Evolutionary conservation across 2,329 filamentous ascomycete genomes (phyloP), one percentile per base, ranked within the genome.

Genomic region (Botrytis paeoniae): DNA sequence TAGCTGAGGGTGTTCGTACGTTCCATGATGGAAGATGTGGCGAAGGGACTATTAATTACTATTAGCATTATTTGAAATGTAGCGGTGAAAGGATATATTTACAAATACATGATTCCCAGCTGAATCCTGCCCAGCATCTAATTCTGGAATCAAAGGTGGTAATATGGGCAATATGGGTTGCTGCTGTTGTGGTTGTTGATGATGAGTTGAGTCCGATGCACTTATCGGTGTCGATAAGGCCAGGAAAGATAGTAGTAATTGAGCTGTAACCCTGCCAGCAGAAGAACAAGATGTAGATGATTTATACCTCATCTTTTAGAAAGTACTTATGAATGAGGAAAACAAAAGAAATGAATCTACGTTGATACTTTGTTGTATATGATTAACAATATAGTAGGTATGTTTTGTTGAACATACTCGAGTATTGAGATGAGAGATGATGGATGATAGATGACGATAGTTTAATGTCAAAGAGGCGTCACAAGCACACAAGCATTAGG

Each of bases 1-100:
- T 25, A 98, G 88, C 8, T 86, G 83, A 4, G 95, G 95, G 77
- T 97, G 89, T 77, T 88, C 85, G 81, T 95, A 88, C 59, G 93
- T 92, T 73, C 95, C 95, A 83, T 97, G 95, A 81, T 98, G 95
- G 83, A 93, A 96, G 79, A 98, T 91, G 83, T 99, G 95, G 78
- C 94, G 91, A 73, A 99, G 88, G 10, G 87, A 90, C 84, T 87
- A 81, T 64, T 60, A 59, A 51, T 72, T 45, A 66, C 22, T 35
- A 72, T 78, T 63, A 79, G 77, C 59, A 68, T 63, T 45, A 16
- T 54, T 60, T 18, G 22, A 35, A 45, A 14, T 22, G 4, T 62
- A 45, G 20, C 8, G 69, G 9, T 51, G 45, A 20, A 32, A 66
- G 39, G n/a, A 61, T 29, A 18, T 41, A 80, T 83, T 76, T 80